phyloP scores from a whole-genome alignment of 768 basidiomycete genomes.

The Suillus brevipes region DNA sequence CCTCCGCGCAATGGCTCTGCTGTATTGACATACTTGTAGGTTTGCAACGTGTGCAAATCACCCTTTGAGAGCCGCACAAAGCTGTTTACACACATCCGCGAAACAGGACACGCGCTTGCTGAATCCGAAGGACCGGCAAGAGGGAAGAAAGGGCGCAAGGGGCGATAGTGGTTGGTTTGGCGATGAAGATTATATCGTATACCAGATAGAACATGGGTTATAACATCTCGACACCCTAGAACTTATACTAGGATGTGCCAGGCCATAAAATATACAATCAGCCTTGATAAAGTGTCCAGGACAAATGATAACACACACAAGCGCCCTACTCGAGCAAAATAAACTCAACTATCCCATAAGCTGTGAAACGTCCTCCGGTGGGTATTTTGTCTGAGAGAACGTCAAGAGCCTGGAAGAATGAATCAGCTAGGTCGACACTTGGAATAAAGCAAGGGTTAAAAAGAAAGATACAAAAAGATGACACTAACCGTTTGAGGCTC shows the following conservation, averaged over 20 bases:
- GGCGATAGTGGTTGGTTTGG: not conserved
- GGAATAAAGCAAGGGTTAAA: not conserved
- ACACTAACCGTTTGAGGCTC: conserved; percentile 85
- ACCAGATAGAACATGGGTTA: not conserved
- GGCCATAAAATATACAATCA: conserved; percentile 1
- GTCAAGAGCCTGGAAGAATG: conserved; percentile 70
- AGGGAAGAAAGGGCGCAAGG: conserved; percentile 36
- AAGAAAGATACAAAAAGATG: not conserved
- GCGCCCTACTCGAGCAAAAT: not conserved
- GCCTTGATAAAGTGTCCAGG: conserved; percentile 11
- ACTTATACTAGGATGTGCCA: not conserved
- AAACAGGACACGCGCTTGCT: conserved; percentile 69
- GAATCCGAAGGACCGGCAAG: conserved; percentile 27
- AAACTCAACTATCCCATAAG: conserved; percentile 72
- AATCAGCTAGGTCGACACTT: conserved; percentile 9
- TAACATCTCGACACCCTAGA: not conserved
- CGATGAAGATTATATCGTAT: not conserved
- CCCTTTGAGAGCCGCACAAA: conserved; percentile 69
- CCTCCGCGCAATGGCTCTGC: conserved; percentile 2
- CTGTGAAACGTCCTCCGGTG: conserved; percentile 88
- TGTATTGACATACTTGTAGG: conserved; percentile 26
- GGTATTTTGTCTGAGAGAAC: conserved; percentile 95
- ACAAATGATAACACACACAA: conserved; percentile 9
- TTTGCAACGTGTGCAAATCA: conserved; percentile 70
- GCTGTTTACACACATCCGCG: conserved; percentile 71